Percentiles rank a stretch among this genome's conserved stretches.
Evolutionary conservation across 176 grass and related monocot genomes (phyloP).

Genomic region (Raddia distichophylla): DNA sequence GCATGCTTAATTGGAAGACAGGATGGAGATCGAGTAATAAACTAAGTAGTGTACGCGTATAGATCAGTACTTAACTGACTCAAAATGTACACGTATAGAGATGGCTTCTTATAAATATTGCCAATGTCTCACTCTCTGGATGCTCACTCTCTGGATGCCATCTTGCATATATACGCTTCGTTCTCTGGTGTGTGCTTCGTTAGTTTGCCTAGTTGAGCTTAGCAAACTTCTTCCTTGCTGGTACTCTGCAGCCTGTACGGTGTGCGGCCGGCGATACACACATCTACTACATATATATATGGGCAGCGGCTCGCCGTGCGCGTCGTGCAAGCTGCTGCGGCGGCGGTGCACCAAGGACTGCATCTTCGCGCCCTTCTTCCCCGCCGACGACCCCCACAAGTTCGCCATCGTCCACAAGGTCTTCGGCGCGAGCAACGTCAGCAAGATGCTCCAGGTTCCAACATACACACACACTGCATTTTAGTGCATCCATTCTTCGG

Average conservation of each 20-base stretch:
- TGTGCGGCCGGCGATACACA: neutral
- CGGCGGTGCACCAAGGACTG: slow-evolving; percentile 89
- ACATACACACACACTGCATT: neutral
- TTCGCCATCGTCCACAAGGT: slow-evolving; percentile 96
- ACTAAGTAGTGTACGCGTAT: no score
- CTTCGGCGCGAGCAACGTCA: slow-evolving; percentile 91
- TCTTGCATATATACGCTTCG: neutral
- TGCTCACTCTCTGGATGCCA: slow-evolving; percentile 15
- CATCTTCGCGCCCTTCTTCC: slow-evolving; percentile 95
- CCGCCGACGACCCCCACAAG: slow-evolving; percentile 85
- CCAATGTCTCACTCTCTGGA: slow-evolving; percentile 9
- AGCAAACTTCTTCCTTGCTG: neutral
- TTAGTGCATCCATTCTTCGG: no score
- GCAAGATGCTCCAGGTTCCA: slow-evolving; percentile 85
- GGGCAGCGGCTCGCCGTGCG: slow-evolving; percentile 73
- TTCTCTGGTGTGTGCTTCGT: neutral
- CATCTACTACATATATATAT: slow-evolving; percentile 22
- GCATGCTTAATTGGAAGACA: no score
- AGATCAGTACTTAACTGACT: neutral
- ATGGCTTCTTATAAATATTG: slow-evolving; percentile 47
- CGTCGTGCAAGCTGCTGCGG: slow-evolving; percentile 88
- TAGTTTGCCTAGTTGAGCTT: neutral
- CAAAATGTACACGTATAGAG: neutral
- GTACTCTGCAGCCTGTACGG: no score
- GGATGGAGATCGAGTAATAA: no score